A percentile compares a stretch with the other conserved stretches of the same genome.
phyloP scores from a whole-genome alignment of 2,329 filamentous ascomycete genomes.

The Uncinocarpus reesii region DNA sequence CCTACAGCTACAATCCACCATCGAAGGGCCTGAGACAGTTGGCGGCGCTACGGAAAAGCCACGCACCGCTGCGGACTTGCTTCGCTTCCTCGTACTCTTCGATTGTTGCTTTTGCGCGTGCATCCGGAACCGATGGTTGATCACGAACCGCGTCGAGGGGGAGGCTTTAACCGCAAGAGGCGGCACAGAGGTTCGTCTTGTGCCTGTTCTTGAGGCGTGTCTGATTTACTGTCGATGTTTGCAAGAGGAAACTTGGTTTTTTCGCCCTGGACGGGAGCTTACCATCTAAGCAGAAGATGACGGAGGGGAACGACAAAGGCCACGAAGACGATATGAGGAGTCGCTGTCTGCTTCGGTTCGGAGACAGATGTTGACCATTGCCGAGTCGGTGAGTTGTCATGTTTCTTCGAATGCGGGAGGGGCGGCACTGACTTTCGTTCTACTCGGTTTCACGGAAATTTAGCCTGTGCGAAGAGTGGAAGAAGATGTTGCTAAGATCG shows the following conservation, averaged over 20 bases:
- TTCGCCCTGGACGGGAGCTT: neutral
- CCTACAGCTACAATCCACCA: no score
- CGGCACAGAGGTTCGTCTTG: slow-evolving; percentile 60
- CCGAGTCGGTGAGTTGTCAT: slow-evolving; percentile 59
- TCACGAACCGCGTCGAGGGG: slow-evolving; percentile 44
- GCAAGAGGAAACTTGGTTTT: neutral
- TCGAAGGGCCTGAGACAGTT: no score
- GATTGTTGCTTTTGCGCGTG: neutral
- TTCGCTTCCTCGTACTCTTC: neutral
- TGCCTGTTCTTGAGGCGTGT: neutral
- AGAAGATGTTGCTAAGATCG: slow-evolving; percentile 66
- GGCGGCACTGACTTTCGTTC: neutral
- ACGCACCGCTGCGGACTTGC: neutral
- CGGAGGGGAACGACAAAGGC: slow-evolving; percentile 58
- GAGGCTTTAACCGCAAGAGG: slow-evolving; percentile 57
- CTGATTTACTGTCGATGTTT: neutral
- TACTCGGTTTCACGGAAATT: neutral
- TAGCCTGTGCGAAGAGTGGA: slow-evolving; percentile 62
- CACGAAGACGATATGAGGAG: slow-evolving; percentile 63
- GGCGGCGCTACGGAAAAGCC: no score
- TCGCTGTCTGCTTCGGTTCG: slow-evolving; percentile 62
- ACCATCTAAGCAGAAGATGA: slow-evolving; percentile 56
- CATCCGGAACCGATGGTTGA: slow-evolving; percentile 39
- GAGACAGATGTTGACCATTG: slow-evolving; percentile 67
- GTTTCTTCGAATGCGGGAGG: neutral